These are phyloP conservation scores for Lentinus tigrinus DNA, from an alignment of 768 basidiomycete genomes.

Conservation along the genomic window DNA sequence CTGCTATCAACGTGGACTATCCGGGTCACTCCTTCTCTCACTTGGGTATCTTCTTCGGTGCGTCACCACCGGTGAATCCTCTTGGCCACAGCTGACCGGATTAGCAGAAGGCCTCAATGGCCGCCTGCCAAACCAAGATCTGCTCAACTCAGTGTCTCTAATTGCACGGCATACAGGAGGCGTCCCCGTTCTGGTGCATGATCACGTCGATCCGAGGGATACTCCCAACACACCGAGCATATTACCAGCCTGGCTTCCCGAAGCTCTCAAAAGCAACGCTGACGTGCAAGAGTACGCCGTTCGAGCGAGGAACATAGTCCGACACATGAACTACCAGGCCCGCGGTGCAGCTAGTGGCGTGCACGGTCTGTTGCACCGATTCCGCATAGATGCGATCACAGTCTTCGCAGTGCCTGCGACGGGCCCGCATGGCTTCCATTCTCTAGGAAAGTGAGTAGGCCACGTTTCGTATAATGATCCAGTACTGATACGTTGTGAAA, in stretches of 20 bases:
- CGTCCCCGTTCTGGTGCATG: conserved; percentile 79
- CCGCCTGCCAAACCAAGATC: conserved; percentile 92
- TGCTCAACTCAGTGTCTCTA: conserved; percentile 76
- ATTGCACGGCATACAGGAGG: conserved; percentile 73
- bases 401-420: conserved; percentile 82
- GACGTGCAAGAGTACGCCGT: conserved; percentile 52
- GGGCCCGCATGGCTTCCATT: conserved; percentile 95
- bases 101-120: conserved; percentile 88
- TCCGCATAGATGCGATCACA: conserved; percentile 92
- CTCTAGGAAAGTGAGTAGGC: conserved; percentile 73
- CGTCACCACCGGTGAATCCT: no score
- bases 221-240: conserved; percentile 30
- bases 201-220: conserved; percentile 60
- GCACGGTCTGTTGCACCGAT: conserved; percentile 89
- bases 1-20: conserved; percentile 91
- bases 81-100: neutral
- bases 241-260: conserved; percentile 48
- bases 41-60: conserved; percentile 92
- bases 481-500: conserved; percentile 29
- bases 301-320: conserved; percentile 63
- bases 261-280: conserved; percentile 37
- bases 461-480: neutral
- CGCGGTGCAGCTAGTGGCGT: conserved; percentile 82
- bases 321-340: conserved; percentile 73
- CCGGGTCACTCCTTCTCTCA: conserved; percentile 96